phyloP scores from a whole-genome alignment of 2,329 filamentous ascomycete genomes.

The Chaetomium sp. region DNA sequence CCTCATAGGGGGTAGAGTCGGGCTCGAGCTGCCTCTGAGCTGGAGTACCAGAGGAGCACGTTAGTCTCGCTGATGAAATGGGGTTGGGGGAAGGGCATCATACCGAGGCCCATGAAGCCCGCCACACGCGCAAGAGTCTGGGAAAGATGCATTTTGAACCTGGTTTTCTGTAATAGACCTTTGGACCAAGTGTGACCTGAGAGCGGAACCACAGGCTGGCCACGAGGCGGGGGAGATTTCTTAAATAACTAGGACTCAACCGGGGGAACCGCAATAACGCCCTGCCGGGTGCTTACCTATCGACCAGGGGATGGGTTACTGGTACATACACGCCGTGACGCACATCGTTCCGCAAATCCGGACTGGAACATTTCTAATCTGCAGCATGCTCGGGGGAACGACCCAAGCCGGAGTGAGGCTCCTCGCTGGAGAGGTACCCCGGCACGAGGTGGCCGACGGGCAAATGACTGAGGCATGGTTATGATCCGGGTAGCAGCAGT shows the following conservation, averaged over 20 bases:
- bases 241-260: constrained; percentile 23
- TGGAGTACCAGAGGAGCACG: background rate
- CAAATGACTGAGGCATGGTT: constrained; percentile 7
- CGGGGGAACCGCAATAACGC: background rate
- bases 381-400: background rate
- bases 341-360: constrained; percentile 29
- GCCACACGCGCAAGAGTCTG: constrained; percentile 35
- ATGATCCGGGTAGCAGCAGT: constrained; percentile 1
- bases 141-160: constrained; percentile 40
- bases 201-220: constrained; percentile 7
- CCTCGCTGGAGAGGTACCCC: constrained; percentile 6
- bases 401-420: constrained; percentile 19
- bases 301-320: background rate
- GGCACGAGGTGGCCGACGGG: constrained; percentile 13
- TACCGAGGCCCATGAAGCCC: constrained; percentile 40
- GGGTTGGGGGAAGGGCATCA: constrained; percentile 21
- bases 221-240: constrained; percentile 4
- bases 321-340: background rate
- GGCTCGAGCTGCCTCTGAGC: constrained; percentile 35
- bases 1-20: constrained; percentile 41
- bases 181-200: background rate
- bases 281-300: constrained; percentile 3
- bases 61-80: background rate
- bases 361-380: constrained; percentile 26
- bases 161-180: background rate